phyloP scores from a whole-genome alignment of 345 rosid species.

The Eucalyptus sp. region DNA sequence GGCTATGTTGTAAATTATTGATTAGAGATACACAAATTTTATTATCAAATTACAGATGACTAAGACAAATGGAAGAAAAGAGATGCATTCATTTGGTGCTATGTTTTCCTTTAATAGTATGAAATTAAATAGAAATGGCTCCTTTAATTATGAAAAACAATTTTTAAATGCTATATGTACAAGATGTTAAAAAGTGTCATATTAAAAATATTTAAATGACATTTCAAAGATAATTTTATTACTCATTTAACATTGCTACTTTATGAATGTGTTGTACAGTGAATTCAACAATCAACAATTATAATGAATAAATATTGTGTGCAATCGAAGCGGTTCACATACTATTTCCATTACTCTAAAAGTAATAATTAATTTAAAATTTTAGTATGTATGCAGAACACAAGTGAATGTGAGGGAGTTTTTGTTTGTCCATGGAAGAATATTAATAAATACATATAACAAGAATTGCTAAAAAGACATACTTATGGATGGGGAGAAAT shows the following conservation, averaged over 20 bases:
- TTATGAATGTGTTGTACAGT: background rate
- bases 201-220: background rate
- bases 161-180: background rate
- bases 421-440: background rate
- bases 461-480: background rate
- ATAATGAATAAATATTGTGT: background rate
- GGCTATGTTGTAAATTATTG: background rate
- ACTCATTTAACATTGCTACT: background rate
- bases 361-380: background rate
- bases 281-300: background rate
- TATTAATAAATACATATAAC: background rate
- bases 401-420: background rate
- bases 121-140: background rate
- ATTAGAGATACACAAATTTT: background rate
- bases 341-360: background rate
- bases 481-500: background rate
- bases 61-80: too few species aligned
- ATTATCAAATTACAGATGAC: background rate
- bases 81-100: too few species aligned
- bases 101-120: too few species aligned
- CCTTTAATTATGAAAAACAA: background rate
- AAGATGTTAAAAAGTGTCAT: background rate
- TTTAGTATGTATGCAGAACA: background rate
- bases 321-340: background rate
- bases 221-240: background rate